A percentile compares a stretch with the other conserved stretches of the same genome.
Evolutionary conservation across 495 filamentous ascomycete genomes (phyloP).

Genomic region (Penicillium dipodomyicola): DNA sequence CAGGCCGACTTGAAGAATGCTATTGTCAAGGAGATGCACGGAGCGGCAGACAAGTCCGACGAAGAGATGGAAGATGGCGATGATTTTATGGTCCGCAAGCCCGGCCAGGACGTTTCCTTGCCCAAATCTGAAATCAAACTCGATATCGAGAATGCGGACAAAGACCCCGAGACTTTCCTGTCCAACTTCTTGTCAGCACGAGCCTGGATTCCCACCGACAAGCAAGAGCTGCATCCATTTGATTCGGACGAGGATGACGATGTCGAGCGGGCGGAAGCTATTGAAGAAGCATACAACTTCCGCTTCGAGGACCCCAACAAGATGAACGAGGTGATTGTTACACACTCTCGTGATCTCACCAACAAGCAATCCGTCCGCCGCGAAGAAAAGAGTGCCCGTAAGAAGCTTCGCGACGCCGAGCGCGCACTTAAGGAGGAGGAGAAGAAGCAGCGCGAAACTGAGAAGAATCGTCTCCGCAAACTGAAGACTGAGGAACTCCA

Average conservation of each 20-base stretch:
- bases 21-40: conserved; percentile 78
- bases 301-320: conserved; percentile 89
- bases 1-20: conserved; percentile 75
- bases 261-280: conserved; percentile 74
- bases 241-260: conserved; percentile 92
- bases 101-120: conserved; percentile 34
- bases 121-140: conserved; percentile 51
- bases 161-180: conserved; percentile 85
- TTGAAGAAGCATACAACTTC: conserved; percentile 93
- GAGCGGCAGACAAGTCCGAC: conserved; percentile 44
- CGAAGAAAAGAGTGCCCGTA: conserved; percentile 72
- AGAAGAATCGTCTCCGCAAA: conserved; percentile 78
- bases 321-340: conserved; percentile 77
- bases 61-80: conserved; percentile 65
- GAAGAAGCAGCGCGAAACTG: conserved; percentile 70
- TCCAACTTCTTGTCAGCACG: conserved; percentile 85
- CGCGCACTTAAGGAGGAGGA: conserved; percentile 73
- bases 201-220: conserved; percentile 74
- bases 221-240: conserved; percentile 65
- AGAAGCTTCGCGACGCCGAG: conserved; percentile 73
- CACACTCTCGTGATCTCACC: conserved; percentile 82
- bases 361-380: conserved; percentile 77
- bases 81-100: conserved; percentile 66
- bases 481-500: conserved; percentile 87
- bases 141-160: conserved; percentile 75